Base-by-base conservation (phyloP, 371 early-diverging fungal genomes). In the Syncephalis fuscata region DNA sequence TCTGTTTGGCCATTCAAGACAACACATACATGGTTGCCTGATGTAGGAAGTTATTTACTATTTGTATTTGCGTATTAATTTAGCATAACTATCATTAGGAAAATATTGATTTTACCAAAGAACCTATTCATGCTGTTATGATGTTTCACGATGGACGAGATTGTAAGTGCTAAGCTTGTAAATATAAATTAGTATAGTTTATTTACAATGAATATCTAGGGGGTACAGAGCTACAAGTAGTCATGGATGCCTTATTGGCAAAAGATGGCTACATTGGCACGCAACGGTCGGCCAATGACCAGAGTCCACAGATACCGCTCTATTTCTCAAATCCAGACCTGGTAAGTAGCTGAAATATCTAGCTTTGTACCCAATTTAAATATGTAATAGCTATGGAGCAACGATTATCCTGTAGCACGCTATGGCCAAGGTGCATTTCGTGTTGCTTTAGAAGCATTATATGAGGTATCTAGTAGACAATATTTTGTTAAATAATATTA, bases 71-170 rank as follows among this genome's bases (percentile, higher is more conserved):
- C 8, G 14, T 10, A 27, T 7, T 27, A 24, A 10, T 21, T 36
- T n/a, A 15, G 14, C 26, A 19, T n/a, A 8, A 19, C 21, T 44
- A 15, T 48, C 15, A 32, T 48, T 20, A 54, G 52, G 41, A 61
- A 42, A 54, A 57, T 22, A 49, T 57, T 39, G 68, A 82, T 48
- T 71, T 76, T 48, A 60, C 65, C 20, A 53, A 62, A 32, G 57
- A 64, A 20, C 75, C 78, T 19, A 71, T 85, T 49, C 65, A 74
- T 23, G 83, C 83, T 3, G 70, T 86, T 1, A 69, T 89, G 74
- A 70, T 87, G 52, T 82, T 88, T 62, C 80, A 91, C 55, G 92
- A 91, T 58, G 78, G 85, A 15, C 67, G 72, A 26, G 84, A 91
- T 52, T 90, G 83, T 68, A 66, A 51, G 60, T 48, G 21, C n/a